Conservation (phyloP, 495 filamentous ascomycete species). For the Hypoxylon lienhwacheense region DNA sequence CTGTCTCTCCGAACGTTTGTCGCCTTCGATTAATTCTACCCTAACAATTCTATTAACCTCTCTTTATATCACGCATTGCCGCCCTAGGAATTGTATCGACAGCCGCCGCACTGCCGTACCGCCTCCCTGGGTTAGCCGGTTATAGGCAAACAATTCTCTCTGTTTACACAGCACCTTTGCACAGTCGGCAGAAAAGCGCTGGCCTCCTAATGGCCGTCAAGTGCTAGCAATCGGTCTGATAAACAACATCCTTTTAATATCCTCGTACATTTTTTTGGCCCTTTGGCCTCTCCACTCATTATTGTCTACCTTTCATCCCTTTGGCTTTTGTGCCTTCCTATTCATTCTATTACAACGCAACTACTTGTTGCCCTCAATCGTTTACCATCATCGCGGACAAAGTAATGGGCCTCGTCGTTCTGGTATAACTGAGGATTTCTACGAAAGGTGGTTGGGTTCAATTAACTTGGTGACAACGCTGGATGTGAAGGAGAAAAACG, state of each 20-base stretch:
- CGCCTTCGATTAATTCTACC: conserved; percentile 30
- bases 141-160: conserved; percentile 11
- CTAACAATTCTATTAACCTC: conserved; percentile 29
- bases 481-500: conserved; percentile 30
- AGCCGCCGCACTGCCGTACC: conserved; percentile 25
- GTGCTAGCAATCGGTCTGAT: conserved; percentile 2
- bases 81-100: conserved; percentile 23
- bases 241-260: conserved; percentile 15
- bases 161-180: conserved; percentile 5
- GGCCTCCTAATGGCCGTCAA: conserved; percentile 18
- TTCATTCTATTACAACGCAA: background rate
- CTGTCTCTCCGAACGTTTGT: conserved; percentile 31
- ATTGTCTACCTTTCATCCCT: conserved; percentile 5
- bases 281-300: conserved; percentile 17
- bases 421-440: conserved; percentile 14
- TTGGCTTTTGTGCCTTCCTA: conserved; percentile 1
- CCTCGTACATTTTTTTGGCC: conserved; percentile 15
- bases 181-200: conserved; percentile 21
- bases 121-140: conserved; percentile 15
- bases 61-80: conserved; percentile 28
- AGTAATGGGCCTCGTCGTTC: conserved; percentile 18
- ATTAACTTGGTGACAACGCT: conserved; percentile 13
- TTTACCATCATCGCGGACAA: conserved; percentile 14
- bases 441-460: conserved; percentile 14
- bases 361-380: conserved; percentile 6